A percentile compares a stretch with the other conserved stretches of the same genome.
phyloP scores from a whole-genome alignment of 192 early-diverging fungal genomes.

The Ambispora gerdemannii region DNA sequence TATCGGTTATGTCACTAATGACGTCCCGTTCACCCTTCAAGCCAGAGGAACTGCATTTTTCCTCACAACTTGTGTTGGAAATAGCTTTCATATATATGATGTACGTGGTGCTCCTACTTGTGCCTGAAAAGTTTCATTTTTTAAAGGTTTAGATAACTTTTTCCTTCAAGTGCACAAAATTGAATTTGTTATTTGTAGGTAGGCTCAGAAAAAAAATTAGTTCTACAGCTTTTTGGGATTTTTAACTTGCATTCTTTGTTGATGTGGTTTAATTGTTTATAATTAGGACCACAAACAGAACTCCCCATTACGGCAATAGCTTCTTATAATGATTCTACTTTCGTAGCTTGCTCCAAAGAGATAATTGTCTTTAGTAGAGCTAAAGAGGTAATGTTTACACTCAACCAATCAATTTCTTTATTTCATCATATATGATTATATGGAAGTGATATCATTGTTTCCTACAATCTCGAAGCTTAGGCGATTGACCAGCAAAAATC shows the following conservation, averaged over 20 bases:
- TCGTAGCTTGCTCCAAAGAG: constrained; percentile 64
- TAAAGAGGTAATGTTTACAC: constrained; percentile 49
- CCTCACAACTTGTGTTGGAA: constrained; percentile 84
- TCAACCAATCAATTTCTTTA: no score
- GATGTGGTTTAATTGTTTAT: background rate
- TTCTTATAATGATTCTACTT: constrained; percentile 66
- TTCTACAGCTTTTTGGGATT: no score
- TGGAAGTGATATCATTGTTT: background rate
- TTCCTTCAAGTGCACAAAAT: constrained; percentile 64
- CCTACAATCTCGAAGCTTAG: constrained; percentile 16
- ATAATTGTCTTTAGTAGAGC: constrained; percentile 66
- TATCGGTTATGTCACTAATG: constrained; percentile 85
- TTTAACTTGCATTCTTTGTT: no score
- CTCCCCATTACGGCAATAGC: constrained; percentile 70
- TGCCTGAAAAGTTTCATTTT: no score
- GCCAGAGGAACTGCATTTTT: constrained; percentile 70
- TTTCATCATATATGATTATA: background rate
- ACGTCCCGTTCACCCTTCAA: constrained; percentile 77
- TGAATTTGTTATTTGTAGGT: constrained; percentile 76
- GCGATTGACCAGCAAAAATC: constrained; percentile 31
- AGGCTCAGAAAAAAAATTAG: background rate
- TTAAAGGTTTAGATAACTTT: no score
- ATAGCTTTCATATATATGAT: constrained; percentile 87
- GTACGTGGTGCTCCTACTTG: constrained; percentile 45
- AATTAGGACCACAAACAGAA: constrained; percentile 56